A percentile compares a stretch with the other conserved stretches of the same genome.
These are phyloP conservation scores for Pyricularia grisea DNA, from an alignment of 2,329 filamentous ascomycete genomes.

Conservation along the genomic window DNA sequence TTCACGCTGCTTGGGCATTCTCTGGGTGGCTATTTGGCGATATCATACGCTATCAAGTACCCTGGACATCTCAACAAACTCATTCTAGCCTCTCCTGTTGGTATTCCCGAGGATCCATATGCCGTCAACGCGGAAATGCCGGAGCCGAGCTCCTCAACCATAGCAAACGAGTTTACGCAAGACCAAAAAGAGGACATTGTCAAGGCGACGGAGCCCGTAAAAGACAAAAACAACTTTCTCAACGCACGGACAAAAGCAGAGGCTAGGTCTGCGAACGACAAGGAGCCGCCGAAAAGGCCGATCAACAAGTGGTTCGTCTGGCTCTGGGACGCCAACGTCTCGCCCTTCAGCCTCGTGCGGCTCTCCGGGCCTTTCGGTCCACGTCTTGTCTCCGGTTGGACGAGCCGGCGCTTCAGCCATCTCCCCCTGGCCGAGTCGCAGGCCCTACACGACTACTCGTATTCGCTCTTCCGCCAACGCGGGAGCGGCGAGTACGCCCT, in stretches of 20 bases:
- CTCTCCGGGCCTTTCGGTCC: conserved; percentile 85
- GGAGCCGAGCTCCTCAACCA: conserved; percentile 61
- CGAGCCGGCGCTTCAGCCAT: conserved; percentile 82
- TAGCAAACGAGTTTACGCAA: conserved; percentile 71
- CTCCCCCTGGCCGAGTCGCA: conserved; percentile 71
- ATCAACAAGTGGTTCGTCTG: conserved; percentile 82
- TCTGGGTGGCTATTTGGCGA: conserved; percentile 87
- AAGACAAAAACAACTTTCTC: conserved; percentile 22
- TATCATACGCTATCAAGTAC: conserved; percentile 94
- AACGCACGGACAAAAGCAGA: conserved; percentile 14
- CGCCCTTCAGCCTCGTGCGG: conserved; percentile 84
- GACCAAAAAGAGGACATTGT: conserved; percentile 47
- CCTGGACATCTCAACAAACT: conserved; percentile 91
- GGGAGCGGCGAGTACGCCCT: conserved; percentile 92
- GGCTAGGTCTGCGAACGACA: conserved; percentile 32
- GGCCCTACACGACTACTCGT: conserved; percentile 85
- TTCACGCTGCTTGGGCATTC: conserved; percentile 93
- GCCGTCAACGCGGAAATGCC: conserved; percentile 75
- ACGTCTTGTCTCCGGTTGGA: conserved; percentile 90
- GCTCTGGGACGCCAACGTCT: conserved; percentile 95
- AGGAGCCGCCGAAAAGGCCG: conserved; percentile 57
- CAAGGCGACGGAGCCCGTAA: conserved; percentile 28
- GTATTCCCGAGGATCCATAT: conserved; percentile 89
- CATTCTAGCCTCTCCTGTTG: conserved; percentile 88
- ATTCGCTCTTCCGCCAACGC: conserved; percentile 84